Evolutionary conservation across 257 asterid genomes (phyloP).

Genomic region (Nicotiana obtusifolia): DNA sequence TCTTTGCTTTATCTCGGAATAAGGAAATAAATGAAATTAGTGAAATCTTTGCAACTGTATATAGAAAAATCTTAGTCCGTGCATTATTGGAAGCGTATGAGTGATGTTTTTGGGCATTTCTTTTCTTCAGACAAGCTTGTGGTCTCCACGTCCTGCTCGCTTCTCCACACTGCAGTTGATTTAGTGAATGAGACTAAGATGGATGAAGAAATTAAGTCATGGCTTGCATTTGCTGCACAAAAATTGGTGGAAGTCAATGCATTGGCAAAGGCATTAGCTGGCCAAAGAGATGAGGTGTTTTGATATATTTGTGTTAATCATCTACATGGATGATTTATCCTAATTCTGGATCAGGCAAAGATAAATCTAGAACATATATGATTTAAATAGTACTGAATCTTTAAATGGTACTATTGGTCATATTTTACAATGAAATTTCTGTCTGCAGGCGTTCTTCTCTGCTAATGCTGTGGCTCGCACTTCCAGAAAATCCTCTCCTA

Average conservation of each 20-base stretch:
- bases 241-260: constrained; percentile 90
- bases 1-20: background rate
- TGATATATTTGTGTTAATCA: background rate
- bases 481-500: constrained; percentile 88
- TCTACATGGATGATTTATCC: background rate
- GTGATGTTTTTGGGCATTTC: background rate
- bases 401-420: background rate
- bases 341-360: background rate
- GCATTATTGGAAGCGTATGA: background rate
- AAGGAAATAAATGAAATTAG: background rate
- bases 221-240: constrained; percentile 99
- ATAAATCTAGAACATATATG: background rate
- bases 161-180: constrained; percentile 99
- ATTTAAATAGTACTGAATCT: background rate
- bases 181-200: constrained; percentile 76
- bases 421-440: background rate
- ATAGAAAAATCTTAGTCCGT: background rate
- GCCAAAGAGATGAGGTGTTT: constrained; percentile 75
- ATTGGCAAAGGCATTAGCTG: constrained; percentile 82
- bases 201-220: constrained; percentile 88
- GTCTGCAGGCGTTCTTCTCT: constrained; percentile 63
- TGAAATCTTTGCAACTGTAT: background rate
- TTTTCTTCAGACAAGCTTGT: constrained; percentile 73
- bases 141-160: constrained; percentile 87
- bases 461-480: constrained; percentile 84